A percentile compares a stretch with the other conserved stretches of the same genome.
phyloP scores from a whole-genome alignment of 306 rosid genomes.

The Cucumis sativus region Cucumber_9930_V3 NC_026660.2:29807001-29807500 shows the following conservation, averaged over 20 bases:
- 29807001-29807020: background rate
- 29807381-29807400: background rate
- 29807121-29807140: conserved; percentile 50
- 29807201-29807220: conserved; percentile 88
- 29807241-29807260: background rate
- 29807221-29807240: conserved; percentile 23
- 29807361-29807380: background rate
- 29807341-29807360: background rate
- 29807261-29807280: background rate
- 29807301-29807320: background rate
- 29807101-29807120: conserved; percentile 7
- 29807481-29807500: background rate
- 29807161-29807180: conserved; percentile 69
- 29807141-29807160: conserved; percentile 89
- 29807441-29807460: background rate
- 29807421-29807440: background rate
- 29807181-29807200: conserved; percentile 89
- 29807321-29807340: background rate
- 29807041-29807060: background rate
- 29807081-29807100: conserved; percentile 12
- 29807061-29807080: background rate
- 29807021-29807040: background rate
- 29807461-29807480: background rate
- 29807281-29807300: background rate
- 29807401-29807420: background rate